Conservation (phyloP, 2,329 filamentous ascomycete species). For the Coleophoma crateriformis region DNA sequence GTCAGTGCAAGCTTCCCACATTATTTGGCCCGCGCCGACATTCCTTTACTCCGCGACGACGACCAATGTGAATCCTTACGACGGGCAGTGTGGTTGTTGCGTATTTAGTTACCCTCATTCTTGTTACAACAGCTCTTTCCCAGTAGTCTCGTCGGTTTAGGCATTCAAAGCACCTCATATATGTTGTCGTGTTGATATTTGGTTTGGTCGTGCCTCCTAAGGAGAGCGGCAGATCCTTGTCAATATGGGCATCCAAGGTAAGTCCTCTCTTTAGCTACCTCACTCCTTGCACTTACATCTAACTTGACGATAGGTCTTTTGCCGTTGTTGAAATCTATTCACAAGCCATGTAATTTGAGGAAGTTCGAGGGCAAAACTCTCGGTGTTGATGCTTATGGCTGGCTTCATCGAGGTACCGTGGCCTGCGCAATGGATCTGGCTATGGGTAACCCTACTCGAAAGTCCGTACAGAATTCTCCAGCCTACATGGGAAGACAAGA, state of each 20-base stretch:
- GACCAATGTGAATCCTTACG: too few species aligned
- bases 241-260: slow-evolving; percentile 12
- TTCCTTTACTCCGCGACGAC: too few species aligned
- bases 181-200: background rate
- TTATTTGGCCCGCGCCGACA: too few species aligned
- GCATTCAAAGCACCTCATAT: background rate
- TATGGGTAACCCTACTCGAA: slow-evolving; percentile 79
- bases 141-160: background rate
- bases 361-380: slow-evolving; percentile 84
- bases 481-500: slow-evolving; percentile 6
- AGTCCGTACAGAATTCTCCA: slow-evolving; percentile 46
- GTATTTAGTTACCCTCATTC: background rate
- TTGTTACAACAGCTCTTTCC: background rate
- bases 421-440: slow-evolving; percentile 89
- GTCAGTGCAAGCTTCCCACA: too few species aligned
- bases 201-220: background rate
- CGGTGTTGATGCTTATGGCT: slow-evolving; percentile 96
- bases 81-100: too few species aligned
- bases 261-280: background rate
- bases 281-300: background rate
- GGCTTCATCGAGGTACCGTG: slow-evolving; percentile 91
- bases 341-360: slow-evolving; percentile 80
- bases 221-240: background rate
- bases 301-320: slow-evolving; percentile 61
- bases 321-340: slow-evolving; percentile 91